Conservation (phyloP, 1,284 basidiomycete species). For the Ustilago lituana region DNA sequence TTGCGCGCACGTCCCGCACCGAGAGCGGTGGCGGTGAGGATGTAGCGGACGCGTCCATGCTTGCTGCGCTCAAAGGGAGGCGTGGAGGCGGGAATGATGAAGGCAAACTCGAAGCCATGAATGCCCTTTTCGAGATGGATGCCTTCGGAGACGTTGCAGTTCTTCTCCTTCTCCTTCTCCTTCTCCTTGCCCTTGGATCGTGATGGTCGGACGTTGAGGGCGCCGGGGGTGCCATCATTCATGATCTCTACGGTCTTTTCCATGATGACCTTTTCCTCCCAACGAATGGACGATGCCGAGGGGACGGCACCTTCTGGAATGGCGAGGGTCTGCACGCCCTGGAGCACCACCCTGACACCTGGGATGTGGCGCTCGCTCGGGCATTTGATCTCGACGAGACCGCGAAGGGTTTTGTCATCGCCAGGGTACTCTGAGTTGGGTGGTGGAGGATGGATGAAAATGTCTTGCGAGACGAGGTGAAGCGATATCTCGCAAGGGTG, state of each 20-base stretch:
- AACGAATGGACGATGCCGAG: conserved; percentile 37
- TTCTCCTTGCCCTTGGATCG: conserved; percentile 49
- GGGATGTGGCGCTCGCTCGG: conserved; percentile 61
- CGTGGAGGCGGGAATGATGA: conserved; percentile 63
- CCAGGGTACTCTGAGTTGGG: conserved; percentile 51
- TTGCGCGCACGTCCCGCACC: conserved; percentile 59
- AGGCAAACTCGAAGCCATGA: conserved; percentile 65
- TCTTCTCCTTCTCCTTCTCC: conserved; percentile 32
- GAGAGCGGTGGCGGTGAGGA: conserved; percentile 60
- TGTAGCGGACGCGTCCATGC: conserved; percentile 63
- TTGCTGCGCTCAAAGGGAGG: conserved; percentile 63
- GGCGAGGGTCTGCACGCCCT: conserved; percentile 59
- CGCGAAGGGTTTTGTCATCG: conserved; percentile 63
- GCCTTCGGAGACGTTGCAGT: conserved; percentile 37
- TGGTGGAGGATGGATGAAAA: conserved; percentile 61
- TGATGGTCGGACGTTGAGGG: conserved; percentile 23
- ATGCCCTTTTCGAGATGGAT: conserved; percentile 60
- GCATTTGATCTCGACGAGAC: conserved; percentile 64
- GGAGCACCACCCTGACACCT: conserved; percentile 54
- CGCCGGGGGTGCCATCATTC: conserved; percentile 39
- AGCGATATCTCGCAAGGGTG: conserved; percentile 63
- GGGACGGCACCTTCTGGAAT: conserved; percentile 49
- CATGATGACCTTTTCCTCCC: conserved; percentile 63
- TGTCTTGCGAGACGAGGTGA: conserved; percentile 61
- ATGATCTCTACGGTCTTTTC: conserved; percentile 61